phyloP scores from a whole-genome alignment of 352 stramenopile species.

The Globisporangium lucens region DNA sequence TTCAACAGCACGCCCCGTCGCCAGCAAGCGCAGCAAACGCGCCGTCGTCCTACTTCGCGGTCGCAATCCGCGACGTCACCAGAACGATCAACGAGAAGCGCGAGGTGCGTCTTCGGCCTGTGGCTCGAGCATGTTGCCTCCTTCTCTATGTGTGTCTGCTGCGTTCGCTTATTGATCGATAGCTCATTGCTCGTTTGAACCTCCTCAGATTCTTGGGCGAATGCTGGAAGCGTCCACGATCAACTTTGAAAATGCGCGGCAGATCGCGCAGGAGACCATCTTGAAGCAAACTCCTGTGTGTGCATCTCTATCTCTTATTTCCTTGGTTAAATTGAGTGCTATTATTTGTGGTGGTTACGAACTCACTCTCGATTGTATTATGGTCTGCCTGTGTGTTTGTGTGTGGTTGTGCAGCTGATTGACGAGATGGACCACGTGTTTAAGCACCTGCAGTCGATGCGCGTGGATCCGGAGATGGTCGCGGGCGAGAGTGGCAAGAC shows the following conservation, averaged over 20 bases:
- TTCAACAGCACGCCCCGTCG: neutral
- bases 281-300: conserved; percentile 56
- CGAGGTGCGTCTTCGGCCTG: conserved; percentile 29
- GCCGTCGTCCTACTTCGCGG: conserved; percentile 33
- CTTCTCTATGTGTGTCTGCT: neutral
- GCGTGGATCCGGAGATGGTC: conserved; percentile 56
- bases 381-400: neutral
- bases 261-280: conserved; percentile 45
- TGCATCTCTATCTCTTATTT: neutral
- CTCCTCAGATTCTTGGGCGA: conserved; percentile 48
- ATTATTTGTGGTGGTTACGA: neutral
- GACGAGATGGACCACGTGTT: conserved; percentile 78
- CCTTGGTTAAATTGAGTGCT: neutral
- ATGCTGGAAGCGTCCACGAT: conserved; percentile 61
- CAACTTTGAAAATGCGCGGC: conserved; percentile 53
- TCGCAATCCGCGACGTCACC: conserved; percentile 54
- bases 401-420: conserved; percentile 38
- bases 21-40: neutral
- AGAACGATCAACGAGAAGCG: conserved; percentile 73
- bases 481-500: conserved; percentile 58
- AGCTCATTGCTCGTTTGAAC: neutral
- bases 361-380: neutral
- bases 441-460: conserved; percentile 43
- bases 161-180: neutral
- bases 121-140: too few species aligned